Evolutionary conservation across 1,139 yeast species (phyloP), one percentile per base, ranked within the genome.

Genomic region (Blastobotrys capitulatus): DNA sequence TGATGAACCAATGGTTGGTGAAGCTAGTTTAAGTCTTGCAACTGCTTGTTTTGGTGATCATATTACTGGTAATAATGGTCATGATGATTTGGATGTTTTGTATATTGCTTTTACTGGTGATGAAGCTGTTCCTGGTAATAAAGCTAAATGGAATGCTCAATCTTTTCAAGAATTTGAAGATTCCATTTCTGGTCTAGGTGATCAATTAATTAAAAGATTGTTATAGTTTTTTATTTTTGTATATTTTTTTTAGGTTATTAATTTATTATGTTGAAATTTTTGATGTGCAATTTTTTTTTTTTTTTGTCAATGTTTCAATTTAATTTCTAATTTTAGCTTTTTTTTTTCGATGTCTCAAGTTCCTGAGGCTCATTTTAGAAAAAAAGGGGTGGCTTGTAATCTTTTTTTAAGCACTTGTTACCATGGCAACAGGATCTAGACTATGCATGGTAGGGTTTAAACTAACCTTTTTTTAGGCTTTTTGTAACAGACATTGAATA

Each of bases 61-160:
- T 2, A 45, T 50, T 45, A 47, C 58, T 41, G 48, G 48, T 18
- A 78, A 75, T 58, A 71, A 76, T 19, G 75, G 79, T 42, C 74
- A 78, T 31, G 79, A 75, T 51, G 72, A 74, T 57, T 74, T 78
- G 38, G 80, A 80, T 56, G 77, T 75, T 57, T 72, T 79, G 38
- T 76, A 77, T 54, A 67, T 70, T 54, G 79, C 75, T 56, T 70
- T 79, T 42, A 63, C 75, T 26, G 72, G 79, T 18, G 59, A 77
- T 49, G 73, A 74, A 56, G 70, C 77, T 8, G 73, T 76, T 25
- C 70, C 51, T 2, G 49, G 47, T 6, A 15, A 27, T 6, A 19
- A 15, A 9, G 53, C 53, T 2, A 42, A 48, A 16, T 50, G 53
- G 53, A 38, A 44, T 15, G 53, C 53, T 7, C 29, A 26, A 16